Conservation (phyloP, 2,329 filamentous ascomycete species). For the Diaporthe sp. region DNA sequence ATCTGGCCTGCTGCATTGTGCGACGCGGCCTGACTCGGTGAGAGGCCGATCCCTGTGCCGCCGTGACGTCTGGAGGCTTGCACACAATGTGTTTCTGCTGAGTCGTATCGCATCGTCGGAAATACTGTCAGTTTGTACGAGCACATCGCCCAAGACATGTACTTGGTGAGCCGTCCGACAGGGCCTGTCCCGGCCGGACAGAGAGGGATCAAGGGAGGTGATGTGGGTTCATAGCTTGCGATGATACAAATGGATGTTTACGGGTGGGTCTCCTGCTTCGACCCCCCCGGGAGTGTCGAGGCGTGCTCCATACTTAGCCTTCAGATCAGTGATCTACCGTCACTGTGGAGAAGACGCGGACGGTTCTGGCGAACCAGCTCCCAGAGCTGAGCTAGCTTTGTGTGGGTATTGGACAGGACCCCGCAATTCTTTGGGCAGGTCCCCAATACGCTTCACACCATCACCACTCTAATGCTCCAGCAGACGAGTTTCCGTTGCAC, state of each 20-base stretch:
- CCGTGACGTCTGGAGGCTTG: constrained; percentile 28
- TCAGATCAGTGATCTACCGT: constrained; percentile 32
- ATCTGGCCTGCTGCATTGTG: constrained; percentile 40
- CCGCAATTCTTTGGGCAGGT: constrained; percentile 34
- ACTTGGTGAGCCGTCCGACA: background rate
- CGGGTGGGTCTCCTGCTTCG: constrained; percentile 13
- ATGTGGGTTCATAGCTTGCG: constrained; percentile 2
- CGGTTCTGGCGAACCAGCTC: constrained; percentile 33
- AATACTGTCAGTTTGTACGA: background rate
- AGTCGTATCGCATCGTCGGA: constrained; percentile 13
- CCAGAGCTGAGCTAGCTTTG: constrained; percentile 32
- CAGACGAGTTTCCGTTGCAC: constrained; percentile 31
- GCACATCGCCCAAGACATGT: constrained; percentile 17
- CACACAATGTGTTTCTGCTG: constrained; percentile 5
- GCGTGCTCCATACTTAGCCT: constrained; percentile 23
- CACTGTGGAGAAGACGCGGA: constrained; percentile 28
- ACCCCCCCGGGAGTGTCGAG: constrained; percentile 10
- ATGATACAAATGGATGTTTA: constrained; percentile 17
- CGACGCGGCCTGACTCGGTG: constrained; percentile 35
- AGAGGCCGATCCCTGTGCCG: constrained; percentile 29
- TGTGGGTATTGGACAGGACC: constrained; percentile 33
- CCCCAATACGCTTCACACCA: constrained; percentile 32
- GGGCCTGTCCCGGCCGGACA: background rate
- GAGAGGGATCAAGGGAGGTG: background rate
- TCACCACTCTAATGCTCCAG: constrained; percentile 33